Conservation (phyloP, 2,329 filamentous ascomycete genomes). For the Stenocarpella maydis region DNA sequence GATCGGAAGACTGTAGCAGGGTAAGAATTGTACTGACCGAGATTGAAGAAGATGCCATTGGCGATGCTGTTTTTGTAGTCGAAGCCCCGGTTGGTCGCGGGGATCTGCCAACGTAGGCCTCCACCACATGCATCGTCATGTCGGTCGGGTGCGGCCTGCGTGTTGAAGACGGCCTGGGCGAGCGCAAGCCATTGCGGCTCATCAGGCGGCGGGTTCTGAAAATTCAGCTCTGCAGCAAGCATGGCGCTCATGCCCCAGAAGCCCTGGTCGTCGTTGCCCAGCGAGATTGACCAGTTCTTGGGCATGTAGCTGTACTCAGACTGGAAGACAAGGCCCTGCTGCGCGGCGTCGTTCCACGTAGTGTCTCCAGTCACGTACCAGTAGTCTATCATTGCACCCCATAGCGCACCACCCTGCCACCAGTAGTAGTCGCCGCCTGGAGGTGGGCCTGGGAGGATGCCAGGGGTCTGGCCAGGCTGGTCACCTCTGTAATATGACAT, state of each 20-base stretch:
- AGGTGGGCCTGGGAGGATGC: conserved; percentile 58
- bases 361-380: conserved; percentile 69
- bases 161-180: conserved; percentile 68
- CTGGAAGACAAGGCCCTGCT: conserved; percentile 41
- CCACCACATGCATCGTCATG: conserved; percentile 66
- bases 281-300: conserved; percentile 43
- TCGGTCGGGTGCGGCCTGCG: conserved; percentile 62
- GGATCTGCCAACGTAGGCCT: conserved; percentile 71
- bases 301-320: conserved; percentile 43
- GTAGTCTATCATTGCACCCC: conserved; percentile 70
- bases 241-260: conserved; percentile 71
- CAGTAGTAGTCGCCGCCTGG: conserved; percentile 64
- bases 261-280: conserved; percentile 69
- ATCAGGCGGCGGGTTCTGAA: conserved; percentile 60
- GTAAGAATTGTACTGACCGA: no score
- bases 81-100: conserved; percentile 67
- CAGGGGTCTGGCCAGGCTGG: conserved; percentile 51
- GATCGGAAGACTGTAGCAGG: no score
- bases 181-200: conserved; percentile 62
- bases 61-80: conserved; percentile 64
- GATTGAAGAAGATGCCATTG: conserved; percentile 52
- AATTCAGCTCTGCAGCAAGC: conserved; percentile 61
- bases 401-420: conserved; percentile 72
- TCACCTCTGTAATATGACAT: conserved; percentile 55
- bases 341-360: conserved; percentile 59